Evolutionary conservation across 2,329 filamentous ascomycete genomes (phyloP).

Genomic region (Fusarium sp.): DNA sequence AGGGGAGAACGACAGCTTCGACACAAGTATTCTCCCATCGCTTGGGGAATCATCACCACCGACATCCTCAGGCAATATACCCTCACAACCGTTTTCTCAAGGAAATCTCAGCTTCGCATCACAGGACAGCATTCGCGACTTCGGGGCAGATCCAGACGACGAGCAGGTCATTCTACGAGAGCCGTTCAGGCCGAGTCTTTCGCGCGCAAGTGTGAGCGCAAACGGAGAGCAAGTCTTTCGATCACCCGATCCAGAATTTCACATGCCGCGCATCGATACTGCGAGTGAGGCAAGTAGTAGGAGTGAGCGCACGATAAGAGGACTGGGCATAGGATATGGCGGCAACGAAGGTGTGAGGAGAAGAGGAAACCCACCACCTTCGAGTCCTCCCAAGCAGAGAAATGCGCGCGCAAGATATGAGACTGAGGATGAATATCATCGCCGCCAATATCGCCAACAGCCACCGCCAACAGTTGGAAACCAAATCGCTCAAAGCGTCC

Average conservation of each 20-base stretch:
- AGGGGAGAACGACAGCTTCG: constrained; percentile 69
- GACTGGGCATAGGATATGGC: constrained; percentile 32
- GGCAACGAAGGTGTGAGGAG: constrained; percentile 43
- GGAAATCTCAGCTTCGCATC: constrained; percentile 56
- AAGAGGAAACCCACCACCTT: constrained; percentile 26
- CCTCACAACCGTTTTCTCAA: constrained; percentile 58
- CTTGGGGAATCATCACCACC: constrained; percentile 52
- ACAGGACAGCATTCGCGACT: constrained; percentile 66
- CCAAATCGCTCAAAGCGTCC: constrained; percentile 49
- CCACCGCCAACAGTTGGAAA: constrained; percentile 38
- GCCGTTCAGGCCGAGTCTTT: constrained; percentile 64
- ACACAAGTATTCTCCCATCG: constrained; percentile 61
- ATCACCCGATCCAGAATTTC: constrained; percentile 61
- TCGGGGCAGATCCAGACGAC: constrained; percentile 62
- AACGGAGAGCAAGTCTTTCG: constrained; percentile 39
- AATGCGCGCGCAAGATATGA: constrained; percentile 23
- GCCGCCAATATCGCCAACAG: constrained; percentile 12
- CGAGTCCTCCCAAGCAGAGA: constrained; percentile 41
- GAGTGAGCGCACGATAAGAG: constrained; percentile 48
- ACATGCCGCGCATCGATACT: constrained; percentile 60
- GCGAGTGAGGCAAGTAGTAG: constrained; percentile 48
- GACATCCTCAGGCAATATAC: constrained; percentile 48
- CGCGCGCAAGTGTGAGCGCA: constrained; percentile 46
- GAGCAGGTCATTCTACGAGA: constrained; percentile 64
- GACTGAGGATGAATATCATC: constrained; percentile 26